Percentiles rank a stretch among this genome's conserved stretches.
Evolutionary conservation across 495 filamentous ascomycete genomes (phyloP).

Genomic region (Talaromyces thailandensis): DNA sequence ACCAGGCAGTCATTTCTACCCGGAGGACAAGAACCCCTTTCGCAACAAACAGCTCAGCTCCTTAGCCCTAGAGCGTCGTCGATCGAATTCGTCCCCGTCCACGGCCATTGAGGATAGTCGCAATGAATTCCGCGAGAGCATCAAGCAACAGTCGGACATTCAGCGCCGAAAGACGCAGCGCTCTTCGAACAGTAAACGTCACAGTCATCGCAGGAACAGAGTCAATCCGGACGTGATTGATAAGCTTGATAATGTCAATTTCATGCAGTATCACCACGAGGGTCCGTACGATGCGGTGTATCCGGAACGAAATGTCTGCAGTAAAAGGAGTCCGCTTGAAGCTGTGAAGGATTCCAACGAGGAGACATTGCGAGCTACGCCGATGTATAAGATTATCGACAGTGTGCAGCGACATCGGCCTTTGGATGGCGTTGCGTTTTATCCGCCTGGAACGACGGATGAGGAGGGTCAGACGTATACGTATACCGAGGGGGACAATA

Average conservation of each 20-base stretch:
- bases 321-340: constrained; percentile 58
- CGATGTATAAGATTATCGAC: constrained; percentile 69
- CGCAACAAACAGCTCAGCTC: not conserved
- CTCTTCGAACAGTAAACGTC: constrained; percentile 13
- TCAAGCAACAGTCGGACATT: constrained; percentile 16
- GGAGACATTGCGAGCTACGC: constrained; percentile 76
- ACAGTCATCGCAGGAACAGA: constrained; percentile 16
- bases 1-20: not conserved
- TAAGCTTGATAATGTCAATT: constrained; percentile 55
- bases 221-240: constrained; percentile 76
- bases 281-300: constrained; percentile 87
- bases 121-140: constrained; percentile 5
- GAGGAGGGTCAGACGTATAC: constrained; percentile 56
- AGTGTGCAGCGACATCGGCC: constrained; percentile 67
- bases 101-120: constrained; percentile 11
- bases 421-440: constrained; percentile 69
- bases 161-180: constrained; percentile 18
- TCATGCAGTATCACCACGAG: constrained; percentile 72
- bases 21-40: constrained; percentile 6
- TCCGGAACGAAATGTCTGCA: constrained; percentile 57
- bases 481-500: constrained; percentile 79
- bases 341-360: constrained; percentile 66
- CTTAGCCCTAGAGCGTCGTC: constrained; percentile 14
- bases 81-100: constrained; percentile 23
- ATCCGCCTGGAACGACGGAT: constrained; percentile 65